phyloP scores from a whole-genome alignment of 2,329 filamentous ascomycete species.

The Aschersonia sp. region DNA sequence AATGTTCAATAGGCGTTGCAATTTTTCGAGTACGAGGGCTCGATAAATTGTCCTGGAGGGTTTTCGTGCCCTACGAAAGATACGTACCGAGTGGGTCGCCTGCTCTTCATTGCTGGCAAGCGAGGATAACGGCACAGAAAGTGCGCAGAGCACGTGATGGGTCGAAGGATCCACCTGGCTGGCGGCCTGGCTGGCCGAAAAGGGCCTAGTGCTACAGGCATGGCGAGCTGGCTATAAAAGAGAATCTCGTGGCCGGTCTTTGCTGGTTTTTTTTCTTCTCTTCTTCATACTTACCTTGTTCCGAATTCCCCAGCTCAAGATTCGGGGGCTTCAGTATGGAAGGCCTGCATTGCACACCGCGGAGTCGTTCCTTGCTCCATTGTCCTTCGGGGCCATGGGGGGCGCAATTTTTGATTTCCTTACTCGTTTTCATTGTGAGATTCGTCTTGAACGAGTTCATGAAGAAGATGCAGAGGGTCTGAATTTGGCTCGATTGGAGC shows the following conservation, averaged over 20 bases:
- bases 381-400: conserved; percentile 40
- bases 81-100: conserved; percentile 19
- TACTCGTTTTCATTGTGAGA: background rate
- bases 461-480: background rate
- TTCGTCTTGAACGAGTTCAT: background rate
- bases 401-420: conserved; percentile 38
- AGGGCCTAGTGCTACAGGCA: too few species aligned
- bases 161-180: conserved; percentile 7
- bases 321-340: conserved; percentile 25
- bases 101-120: conserved; percentile 6
- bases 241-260: conserved; percentile 1
- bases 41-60: conserved; percentile 25
- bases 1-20: conserved; percentile 24
- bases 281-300: conserved; percentile 43
- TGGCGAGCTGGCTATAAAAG: conserved; percentile 18
- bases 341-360: conserved; percentile 43
- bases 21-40: conserved; percentile 21
- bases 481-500: too few species aligned
- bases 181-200: too few species aligned
- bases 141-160: conserved; percentile 11
- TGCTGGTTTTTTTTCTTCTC: conserved; percentile 17
- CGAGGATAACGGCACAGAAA: conserved; percentile 5
- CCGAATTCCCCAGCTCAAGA: conserved; percentile 29
- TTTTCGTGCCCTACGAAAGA: conserved; percentile 25
- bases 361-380: conserved; percentile 33